Base-by-base conservation (phyloP, 108 stramenopile species). In the Nitzschia putrida region DNA sequence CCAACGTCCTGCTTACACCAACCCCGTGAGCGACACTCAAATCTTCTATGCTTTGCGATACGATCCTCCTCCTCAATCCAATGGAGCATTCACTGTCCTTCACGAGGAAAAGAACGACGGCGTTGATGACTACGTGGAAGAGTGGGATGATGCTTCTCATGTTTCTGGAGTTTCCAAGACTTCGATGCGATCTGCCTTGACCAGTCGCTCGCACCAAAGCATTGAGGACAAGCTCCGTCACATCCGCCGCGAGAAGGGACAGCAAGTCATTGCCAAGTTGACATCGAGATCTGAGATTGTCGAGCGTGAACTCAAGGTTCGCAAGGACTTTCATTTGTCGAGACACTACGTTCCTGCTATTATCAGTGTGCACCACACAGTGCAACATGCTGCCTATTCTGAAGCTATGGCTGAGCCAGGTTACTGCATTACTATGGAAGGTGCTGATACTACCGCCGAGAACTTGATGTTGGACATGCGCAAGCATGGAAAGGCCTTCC, bases 391-490 rank as follows among this genome's bases (percentile, higher is more conserved):
- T 22, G 93, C 93, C 4, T 94, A 94, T 55, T 88, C 89, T 53
- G 91, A 85, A 72, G 93, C 93, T 8, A 91, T 90, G 83, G 93
- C 93, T 3, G 93, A 94, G 50, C 85, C 93, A 60, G 93, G 90
- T 3, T 94, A 92, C 65, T 94, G 93, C 51, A 92, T 94, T 42
- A 94, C 93, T 1, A 94, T 94, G 88, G 93, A 94, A 57, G 93
- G 93, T 45, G 93, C 93, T 34, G 93, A 94, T 72, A 88, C 89
- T 4, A 94, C 93, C 16, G 89, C 91, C 18, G 93, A 94, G 68
- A 91, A 94, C 67, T 78, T 88, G 13, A 94, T 94, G 90, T 72
- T 94, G 16, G 93, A 94, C 67, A 79, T 89, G 68, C 72, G 93
- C 41, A 90, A 90, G 58, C 70, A 77, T 14, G 88, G 88, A 3